Evolutionary conservation across 495 filamentous ascomycete genomes (phyloP).

Genomic region (Penicillium fimorum): DNA sequence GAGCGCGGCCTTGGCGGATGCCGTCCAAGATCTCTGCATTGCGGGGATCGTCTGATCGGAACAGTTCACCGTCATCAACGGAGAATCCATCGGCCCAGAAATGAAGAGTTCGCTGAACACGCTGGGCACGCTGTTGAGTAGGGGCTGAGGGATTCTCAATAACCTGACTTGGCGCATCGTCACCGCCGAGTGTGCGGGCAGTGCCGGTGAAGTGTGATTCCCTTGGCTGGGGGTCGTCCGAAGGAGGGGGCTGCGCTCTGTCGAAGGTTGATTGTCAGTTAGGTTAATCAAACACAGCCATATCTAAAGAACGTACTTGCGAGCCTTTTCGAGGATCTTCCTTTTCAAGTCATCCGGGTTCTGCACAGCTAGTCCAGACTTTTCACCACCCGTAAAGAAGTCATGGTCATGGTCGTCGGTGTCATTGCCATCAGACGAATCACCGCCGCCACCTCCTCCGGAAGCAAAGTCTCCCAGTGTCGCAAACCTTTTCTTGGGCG

Average conservation of each 20-base stretch:
- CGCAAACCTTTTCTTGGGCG: constrained; percentile 53
- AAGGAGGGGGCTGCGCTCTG: constrained; percentile 60
- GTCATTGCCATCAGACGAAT: constrained; percentile 61
- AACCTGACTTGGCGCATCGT: constrained; percentile 72
- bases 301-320: constrained; percentile 52
- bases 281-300: not conserved
- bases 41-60: constrained; percentile 80
- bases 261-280: constrained; percentile 4
- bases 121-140: constrained; percentile 40
- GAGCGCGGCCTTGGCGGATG: constrained; percentile 84
- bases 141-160: constrained; percentile 63
- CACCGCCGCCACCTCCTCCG: constrained; percentile 42
- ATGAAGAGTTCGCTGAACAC: constrained; percentile 72
- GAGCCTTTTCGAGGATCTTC: constrained; percentile 81
- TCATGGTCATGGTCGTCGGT: constrained; percentile 70
- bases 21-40: constrained; percentile 78
- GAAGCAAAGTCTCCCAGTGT: constrained; percentile 52
- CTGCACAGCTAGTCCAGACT: constrained; percentile 92
- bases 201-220: constrained; percentile 70
- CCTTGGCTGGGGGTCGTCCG: constrained; percentile 53
- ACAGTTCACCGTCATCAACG: constrained; percentile 90
- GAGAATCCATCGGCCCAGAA: constrained; percentile 95
- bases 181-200: constrained; percentile 85
- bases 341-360: constrained; percentile 74
- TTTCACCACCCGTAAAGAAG: constrained; percentile 93